A percentile compares a stretch with the other conserved stretches of the same genome.
These are phyloP conservation scores for Suillus subluteus DNA, from an alignment of 768 basidiomycete species.

Conservation along the genomic window DNA sequence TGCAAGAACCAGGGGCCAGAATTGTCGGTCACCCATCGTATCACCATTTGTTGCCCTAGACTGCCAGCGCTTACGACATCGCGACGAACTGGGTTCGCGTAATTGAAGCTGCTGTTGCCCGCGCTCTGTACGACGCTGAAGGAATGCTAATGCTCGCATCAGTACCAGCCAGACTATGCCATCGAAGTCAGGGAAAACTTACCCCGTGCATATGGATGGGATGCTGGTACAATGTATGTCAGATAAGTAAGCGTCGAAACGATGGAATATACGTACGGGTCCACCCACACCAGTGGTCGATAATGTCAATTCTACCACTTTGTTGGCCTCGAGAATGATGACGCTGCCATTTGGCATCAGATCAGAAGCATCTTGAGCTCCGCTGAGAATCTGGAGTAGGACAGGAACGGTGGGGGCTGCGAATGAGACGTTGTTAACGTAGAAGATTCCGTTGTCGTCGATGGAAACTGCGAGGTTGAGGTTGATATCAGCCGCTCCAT, in stretches of 20 bases:
- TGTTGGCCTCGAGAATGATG: conserved; percentile 25
- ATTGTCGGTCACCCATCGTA: conserved; percentile 57
- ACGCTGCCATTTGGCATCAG: conserved; percentile 31
- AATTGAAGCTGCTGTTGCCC: conserved; percentile 37
- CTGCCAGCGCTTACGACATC: conserved; percentile 43
- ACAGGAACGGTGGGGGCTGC: conserved; percentile 42
- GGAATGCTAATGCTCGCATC: conserved; percentile 35
- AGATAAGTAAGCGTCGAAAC: background rate
- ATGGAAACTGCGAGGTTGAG: conserved; percentile 25
- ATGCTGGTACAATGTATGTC: conserved; percentile 30
- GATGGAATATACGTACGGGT: conserved; percentile 1
- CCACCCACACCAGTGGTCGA: conserved; percentile 17
- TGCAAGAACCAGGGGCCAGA: conserved; percentile 46
- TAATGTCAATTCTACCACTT: conserved; percentile 27
- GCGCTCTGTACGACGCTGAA: conserved; percentile 51
- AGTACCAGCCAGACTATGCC: background rate
- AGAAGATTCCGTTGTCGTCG: conserved; percentile 6
- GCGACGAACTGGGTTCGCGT: conserved; percentile 55
- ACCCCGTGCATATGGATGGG: conserved; percentile 51
- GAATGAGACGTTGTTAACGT: conserved; percentile 19
- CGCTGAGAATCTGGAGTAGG: conserved; percentile 48
- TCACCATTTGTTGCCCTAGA: conserved; percentile 33
- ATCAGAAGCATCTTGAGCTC: conserved; percentile 34
- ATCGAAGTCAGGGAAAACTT: conserved; percentile 13
- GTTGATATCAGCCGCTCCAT: conserved; percentile 45